A percentile compares a stretch with the other conserved stretches of the same genome.
Conservation (phyloP, 306 rosid species). For the Rosa persica region DNA sequence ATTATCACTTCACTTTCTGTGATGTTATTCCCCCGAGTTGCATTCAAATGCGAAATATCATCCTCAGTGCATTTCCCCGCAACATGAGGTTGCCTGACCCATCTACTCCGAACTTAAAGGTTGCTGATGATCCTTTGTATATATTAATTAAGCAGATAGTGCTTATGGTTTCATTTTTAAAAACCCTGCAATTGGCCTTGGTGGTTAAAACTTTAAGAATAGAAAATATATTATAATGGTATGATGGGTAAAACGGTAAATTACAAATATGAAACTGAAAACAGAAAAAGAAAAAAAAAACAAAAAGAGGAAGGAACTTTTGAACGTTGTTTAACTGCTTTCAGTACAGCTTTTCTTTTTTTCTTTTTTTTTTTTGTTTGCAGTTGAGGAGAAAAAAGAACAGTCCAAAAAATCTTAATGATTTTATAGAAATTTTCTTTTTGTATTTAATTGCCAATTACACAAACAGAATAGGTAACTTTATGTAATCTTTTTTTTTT, state of each 20-base stretch:
- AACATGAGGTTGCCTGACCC: conserved; percentile 99
- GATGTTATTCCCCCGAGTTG: conserved; percentile 98
- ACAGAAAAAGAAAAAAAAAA: neutral
- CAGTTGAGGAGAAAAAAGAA: neutral
- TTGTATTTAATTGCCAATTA: no score
- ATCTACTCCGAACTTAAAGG: conserved; percentile 92
- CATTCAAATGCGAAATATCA: conserved; percentile 96
- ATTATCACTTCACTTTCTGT: conserved; percentile 93
- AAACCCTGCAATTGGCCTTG: neutral
- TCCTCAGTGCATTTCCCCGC: conserved; percentile 96
- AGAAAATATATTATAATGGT: neutral
- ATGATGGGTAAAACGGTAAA: neutral
- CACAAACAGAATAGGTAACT: no score
- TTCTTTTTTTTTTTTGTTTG: no score
- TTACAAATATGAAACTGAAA: neutral
- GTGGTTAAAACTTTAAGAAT: neutral
- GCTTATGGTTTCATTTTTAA: neutral
- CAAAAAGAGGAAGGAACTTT: no score
- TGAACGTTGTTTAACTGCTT: no score
- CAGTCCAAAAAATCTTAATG: neutral
- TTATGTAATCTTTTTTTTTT: neutral
- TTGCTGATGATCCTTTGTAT: conserved; percentile 20
- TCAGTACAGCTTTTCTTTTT: no score
- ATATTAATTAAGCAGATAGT: neutral
- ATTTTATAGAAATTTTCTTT: no score